Evolutionary conservation across 768 basidiomycete genomes (phyloP).

Genomic region (Mycena latifolia): DNA sequence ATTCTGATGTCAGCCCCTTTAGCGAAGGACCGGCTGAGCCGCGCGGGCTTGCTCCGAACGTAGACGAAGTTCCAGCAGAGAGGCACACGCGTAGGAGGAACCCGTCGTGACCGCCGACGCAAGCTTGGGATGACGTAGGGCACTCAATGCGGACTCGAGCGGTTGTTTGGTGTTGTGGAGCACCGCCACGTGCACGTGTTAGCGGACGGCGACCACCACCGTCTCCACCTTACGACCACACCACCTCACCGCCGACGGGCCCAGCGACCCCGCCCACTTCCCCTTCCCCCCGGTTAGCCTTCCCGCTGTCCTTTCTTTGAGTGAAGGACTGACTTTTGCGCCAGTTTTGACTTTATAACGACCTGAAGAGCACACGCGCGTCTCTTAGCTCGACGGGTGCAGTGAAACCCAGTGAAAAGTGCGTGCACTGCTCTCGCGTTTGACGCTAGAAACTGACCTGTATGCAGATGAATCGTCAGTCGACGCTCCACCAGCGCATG

Average conservation of each 20-base stretch:
- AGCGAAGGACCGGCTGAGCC: too few relatives aligned
- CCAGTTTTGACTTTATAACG: too few relatives aligned
- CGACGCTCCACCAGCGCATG: slow-evolving; percentile 70
- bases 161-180: not conserved
- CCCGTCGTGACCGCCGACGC: too few relatives aligned
- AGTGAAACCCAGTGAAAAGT: not conserved
- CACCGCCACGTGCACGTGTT: not conserved
- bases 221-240: slow-evolving; percentile 2
- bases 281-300: not conserved
- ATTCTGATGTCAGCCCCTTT: too few relatives aligned
- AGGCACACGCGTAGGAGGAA: too few relatives aligned
- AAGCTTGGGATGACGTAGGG: too few relatives aligned
- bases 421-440: not conserved
- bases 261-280: not conserved
- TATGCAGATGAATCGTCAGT: slow-evolving; percentile 23
- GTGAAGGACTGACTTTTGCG: not conserved
- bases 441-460: not conserved
- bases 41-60: too few relatives aligned
- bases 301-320: not conserved
- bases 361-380: too few relatives aligned
- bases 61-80: too few relatives aligned
- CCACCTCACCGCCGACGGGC: not conserved
- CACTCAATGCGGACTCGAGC: not conserved
- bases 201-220: not conserved
- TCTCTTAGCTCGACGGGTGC: not conserved